Percentiles rank a stretch among this genome's conserved stretches.
phyloP scores from a whole-genome alignment of 2,329 filamentous ascomycete genomes.

The Alternaria sp. region DNA sequence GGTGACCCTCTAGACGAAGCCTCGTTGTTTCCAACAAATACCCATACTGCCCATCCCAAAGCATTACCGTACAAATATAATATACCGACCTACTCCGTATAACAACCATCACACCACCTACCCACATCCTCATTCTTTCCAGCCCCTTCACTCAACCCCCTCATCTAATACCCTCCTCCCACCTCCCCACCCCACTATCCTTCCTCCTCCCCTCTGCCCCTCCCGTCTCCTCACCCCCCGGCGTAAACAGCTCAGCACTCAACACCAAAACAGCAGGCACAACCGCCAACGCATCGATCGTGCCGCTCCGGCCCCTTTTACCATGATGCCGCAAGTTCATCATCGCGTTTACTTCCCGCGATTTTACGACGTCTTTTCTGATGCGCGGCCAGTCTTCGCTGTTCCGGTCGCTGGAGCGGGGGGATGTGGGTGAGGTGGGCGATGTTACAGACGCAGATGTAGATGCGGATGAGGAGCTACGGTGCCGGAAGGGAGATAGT shows the following conservation, averaged over 20 bases:
- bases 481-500: constrained; percentile 33
- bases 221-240: constrained; percentile 16
- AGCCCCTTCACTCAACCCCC: not conserved
- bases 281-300: constrained; percentile 44
- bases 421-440: constrained; percentile 2
- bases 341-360: constrained; percentile 27
- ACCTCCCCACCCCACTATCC: constrained; percentile 26
- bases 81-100: not conserved
- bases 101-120: not conserved
- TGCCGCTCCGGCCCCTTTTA: constrained; percentile 27
- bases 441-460: constrained; percentile 7
- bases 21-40: too few relatives aligned
- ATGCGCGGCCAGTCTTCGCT: constrained; percentile 28
- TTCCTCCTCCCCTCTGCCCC: constrained; percentile 8
- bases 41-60: not conserved
- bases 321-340: constrained; percentile 32
- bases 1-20: too few relatives aligned
- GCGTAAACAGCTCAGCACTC: constrained; percentile 46
- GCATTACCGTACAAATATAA: not conserved
- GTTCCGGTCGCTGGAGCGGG: not conserved
- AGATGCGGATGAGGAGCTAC: constrained; percentile 22
- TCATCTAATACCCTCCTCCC: constrained; percentile 31
- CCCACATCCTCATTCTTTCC: not conserved
- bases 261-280: constrained; percentile 44
- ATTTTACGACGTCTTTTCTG: constrained; percentile 27